Percentiles rank a stretch among this genome's conserved stretches.
These are phyloP conservation scores for Irpex rosettiformis DNA, from an alignment of 1,284 basidiomycete genomes.

Conservation along the genomic window DNA sequence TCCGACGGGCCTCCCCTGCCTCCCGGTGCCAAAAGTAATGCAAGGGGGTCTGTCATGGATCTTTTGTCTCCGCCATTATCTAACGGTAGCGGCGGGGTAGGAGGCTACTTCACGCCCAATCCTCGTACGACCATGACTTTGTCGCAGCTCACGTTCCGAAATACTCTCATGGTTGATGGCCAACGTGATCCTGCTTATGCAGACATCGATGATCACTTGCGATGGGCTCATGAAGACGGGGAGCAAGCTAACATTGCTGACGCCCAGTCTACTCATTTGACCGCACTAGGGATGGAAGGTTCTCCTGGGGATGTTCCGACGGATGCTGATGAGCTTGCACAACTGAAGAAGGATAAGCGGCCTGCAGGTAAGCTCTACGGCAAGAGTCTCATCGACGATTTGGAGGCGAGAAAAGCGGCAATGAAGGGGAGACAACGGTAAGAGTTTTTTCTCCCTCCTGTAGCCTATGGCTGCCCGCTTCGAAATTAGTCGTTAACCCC, in stretches of 20 bases:
- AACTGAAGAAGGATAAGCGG: conserved; percentile 27
- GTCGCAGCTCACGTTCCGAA: conserved; percentile 79
- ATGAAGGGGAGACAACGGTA: conserved; percentile 77
- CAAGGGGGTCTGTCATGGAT: conserved; percentile 39
- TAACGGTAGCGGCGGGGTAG: conserved; percentile 52
- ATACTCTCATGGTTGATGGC: conserved; percentile 64
- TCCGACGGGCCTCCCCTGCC: conserved; percentile 69
- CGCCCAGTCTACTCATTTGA: conserved; percentile 29
- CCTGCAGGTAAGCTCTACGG: conserved; percentile 77
- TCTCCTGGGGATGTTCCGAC: background rate
- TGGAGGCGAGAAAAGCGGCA: conserved; percentile 69
- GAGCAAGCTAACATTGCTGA: conserved; percentile 58
- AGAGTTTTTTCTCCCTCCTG: background rate
- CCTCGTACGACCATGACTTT: conserved; percentile 66
- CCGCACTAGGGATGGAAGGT: conserved; percentile 30
- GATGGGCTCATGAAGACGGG: conserved; percentile 66
- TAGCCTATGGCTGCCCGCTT: too few species aligned
- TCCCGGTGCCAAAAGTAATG: conserved; percentile 52
- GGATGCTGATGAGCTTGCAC: conserved; percentile 3
- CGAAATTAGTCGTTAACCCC: too few species aligned
- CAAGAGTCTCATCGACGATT: conserved; percentile 76
- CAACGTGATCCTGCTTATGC: conserved; percentile 58
- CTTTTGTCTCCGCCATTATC: conserved; percentile 21
- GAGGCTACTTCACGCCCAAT: conserved; percentile 60
- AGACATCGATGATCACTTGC: conserved; percentile 56